phyloP scores from a whole-genome alignment of 2,329 filamentous ascomycete species.

The Fusarium goolgardi region DNA sequence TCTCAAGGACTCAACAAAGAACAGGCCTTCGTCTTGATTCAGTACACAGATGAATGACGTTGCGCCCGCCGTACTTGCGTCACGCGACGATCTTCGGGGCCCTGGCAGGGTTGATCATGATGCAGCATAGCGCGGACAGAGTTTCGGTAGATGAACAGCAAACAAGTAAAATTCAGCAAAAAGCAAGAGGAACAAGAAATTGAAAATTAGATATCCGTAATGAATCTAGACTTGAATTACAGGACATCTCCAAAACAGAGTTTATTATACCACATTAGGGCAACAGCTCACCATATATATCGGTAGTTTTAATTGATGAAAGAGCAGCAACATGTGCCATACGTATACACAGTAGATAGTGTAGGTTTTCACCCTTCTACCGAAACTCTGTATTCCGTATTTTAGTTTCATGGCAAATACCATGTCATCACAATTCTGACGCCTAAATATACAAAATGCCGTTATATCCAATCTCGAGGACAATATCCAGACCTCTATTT shows the following conservation, averaged over 20 bases:
- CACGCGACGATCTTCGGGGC: constrained; percentile 12
- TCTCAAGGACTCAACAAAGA: neutral
- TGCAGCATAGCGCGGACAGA: constrained; percentile 6
- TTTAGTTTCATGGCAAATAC: neutral
- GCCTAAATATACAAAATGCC: constrained; percentile 12
- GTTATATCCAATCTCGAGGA: constrained; percentile 18
- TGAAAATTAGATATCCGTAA: neutral
- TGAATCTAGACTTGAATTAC: neutral
- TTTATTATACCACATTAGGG: neutral
- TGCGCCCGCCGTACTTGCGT: constrained; percentile 15
- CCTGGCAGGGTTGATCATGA: constrained; percentile 11
- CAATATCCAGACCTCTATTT: constrained; percentile 6
- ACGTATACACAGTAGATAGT: neutral
- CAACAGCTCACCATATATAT: neutral
- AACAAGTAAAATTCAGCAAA: neutral
- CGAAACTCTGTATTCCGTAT: neutral
- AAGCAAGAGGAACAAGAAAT: neutral
- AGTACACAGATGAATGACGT: constrained; percentile 20
- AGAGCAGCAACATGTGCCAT: neutral
- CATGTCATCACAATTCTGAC: neutral
- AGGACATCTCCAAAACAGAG: neutral
- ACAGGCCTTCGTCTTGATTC: neutral
- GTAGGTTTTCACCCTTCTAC: neutral
- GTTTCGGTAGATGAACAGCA: neutral
- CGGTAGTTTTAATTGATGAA: neutral